These are phyloP conservation scores for Annona cherimola DNA, from an alignment of 164 flowering plant species.

Conservation along the genomic window DNA sequence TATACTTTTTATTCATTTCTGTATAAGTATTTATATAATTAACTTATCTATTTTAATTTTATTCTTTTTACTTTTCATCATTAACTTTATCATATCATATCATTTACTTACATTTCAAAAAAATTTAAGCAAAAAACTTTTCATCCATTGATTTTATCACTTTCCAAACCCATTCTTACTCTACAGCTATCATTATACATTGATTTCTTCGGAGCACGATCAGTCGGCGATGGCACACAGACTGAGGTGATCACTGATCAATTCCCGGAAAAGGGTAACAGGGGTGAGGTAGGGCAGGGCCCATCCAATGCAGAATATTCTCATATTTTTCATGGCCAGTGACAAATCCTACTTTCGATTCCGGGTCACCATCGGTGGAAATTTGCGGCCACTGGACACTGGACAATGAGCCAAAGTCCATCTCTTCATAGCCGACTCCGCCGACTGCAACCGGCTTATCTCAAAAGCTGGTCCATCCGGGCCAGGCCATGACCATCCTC, in stretches of 20 bases:
- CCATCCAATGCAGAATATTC: background rate
- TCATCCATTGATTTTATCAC: no score
- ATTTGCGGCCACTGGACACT: background rate
- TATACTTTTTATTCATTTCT: no score
- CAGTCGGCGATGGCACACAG: background rate
- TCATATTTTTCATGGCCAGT: background rate
- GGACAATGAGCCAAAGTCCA: background rate
- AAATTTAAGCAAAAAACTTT: no score
- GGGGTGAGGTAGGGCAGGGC: background rate
- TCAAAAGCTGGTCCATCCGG: background rate
- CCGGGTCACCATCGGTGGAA: background rate
- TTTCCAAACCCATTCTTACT: no score
- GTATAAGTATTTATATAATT: no score
- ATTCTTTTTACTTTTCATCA: no score
- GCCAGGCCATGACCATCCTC: background rate
- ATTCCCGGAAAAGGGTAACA: background rate
- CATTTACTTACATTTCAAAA: no score
- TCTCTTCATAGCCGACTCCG: background rate
- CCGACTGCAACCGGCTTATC: background rate
- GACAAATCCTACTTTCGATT: background rate
- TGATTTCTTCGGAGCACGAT: background rate
- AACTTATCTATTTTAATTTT: no score
- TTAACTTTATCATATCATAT: no score
- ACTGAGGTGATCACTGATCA: background rate
- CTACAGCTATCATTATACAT: no score